Evolutionary conservation across 2,329 filamentous ascomycete genomes (phyloP).

Genomic region (Trichoderma koningiopsis): DNA sequence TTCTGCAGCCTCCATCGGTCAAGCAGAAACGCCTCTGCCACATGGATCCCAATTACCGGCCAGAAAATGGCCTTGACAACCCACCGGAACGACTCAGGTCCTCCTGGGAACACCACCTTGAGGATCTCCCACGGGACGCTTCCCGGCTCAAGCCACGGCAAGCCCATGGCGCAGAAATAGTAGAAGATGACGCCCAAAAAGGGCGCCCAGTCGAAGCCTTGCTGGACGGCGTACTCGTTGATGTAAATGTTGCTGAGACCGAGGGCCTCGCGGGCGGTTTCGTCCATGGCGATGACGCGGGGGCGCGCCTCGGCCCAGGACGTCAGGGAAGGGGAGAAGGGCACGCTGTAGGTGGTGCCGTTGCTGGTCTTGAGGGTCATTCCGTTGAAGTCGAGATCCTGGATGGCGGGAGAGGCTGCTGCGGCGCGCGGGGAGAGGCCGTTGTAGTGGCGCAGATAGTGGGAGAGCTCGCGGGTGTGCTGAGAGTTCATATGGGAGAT

Average conservation of each 20-base stretch:
- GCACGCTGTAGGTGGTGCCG: constrained; percentile 54
- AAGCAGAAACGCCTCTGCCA: constrained; percentile 61
- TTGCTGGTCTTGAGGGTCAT: constrained; percentile 61
- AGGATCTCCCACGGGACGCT: constrained; percentile 53
- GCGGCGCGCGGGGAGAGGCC: constrained; percentile 58
- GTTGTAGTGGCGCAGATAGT: constrained; percentile 76
- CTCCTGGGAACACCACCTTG: constrained; percentile 56
- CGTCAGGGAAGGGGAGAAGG: constrained; percentile 71
- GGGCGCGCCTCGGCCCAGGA: constrained; percentile 67
- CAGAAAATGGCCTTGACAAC: constrained; percentile 61
- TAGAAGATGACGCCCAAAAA: constrained; percentile 59
- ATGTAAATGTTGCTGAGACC: constrained; percentile 55
- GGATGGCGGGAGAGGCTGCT: constrained; percentile 57
- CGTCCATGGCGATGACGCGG: constrained; percentile 71
- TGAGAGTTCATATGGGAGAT: constrained; percentile 86
- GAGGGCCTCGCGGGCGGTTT: constrained; percentile 59
- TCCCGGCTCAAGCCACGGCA: constrained; percentile 55
- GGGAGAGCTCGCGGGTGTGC: constrained; percentile 71
- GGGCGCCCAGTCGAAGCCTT: constrained; percentile 52
- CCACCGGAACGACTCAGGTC: constrained; percentile 59
- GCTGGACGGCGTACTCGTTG: constrained; percentile 45
- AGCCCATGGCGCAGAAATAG: constrained; percentile 51
- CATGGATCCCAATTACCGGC: constrained; percentile 66
- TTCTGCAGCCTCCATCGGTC: constrained; percentile 50
- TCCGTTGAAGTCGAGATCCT: constrained; percentile 63